A percentile compares a stretch with the other conserved stretches of the same genome.
These are phyloP conservation scores for Akanthomyces muscarius DNA, from an alignment of 2,329 filamentous ascomycete species.

Conservation along the genomic window DNA sequence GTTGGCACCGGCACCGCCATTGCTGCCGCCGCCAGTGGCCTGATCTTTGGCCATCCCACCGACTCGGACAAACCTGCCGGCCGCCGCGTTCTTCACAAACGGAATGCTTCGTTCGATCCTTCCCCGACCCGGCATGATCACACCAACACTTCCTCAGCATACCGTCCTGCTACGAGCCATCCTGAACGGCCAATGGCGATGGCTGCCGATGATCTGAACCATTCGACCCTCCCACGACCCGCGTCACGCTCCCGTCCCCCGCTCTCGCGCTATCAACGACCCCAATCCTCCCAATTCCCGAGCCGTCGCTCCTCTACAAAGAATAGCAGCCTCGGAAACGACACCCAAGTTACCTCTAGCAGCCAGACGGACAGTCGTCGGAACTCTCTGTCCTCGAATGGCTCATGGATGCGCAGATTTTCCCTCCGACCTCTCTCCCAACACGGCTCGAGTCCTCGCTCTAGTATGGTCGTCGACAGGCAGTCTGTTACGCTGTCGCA, in stretches of 20 bases:
- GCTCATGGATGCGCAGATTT: slow-evolving; percentile 70
- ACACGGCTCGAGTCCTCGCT: slow-evolving; percentile 60
- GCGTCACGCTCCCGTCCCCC: slow-evolving; percentile 34
- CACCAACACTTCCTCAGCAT: background rate
- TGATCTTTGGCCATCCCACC: slow-evolving; percentile 54
- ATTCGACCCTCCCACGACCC: slow-evolving; percentile 26
- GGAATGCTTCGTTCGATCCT: slow-evolving; percentile 17
- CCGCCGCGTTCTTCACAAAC: slow-evolving; percentile 21
- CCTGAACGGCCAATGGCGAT: slow-evolving; percentile 2
- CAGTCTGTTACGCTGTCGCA: slow-evolving; percentile 63
- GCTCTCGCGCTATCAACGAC: slow-evolving; percentile 35
- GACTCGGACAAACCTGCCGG: slow-evolving; percentile 35
- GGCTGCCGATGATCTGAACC: slow-evolving; percentile 1
- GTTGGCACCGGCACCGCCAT: slow-evolving; percentile 59
- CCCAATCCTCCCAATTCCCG: slow-evolving; percentile 35
- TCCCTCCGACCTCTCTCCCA: slow-evolving; percentile 63
- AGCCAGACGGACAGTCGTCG: slow-evolving; percentile 39
- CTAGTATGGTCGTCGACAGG: slow-evolving; percentile 62
- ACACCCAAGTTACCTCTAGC: background rate
- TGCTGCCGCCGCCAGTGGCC: slow-evolving; percentile 55
- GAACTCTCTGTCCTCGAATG: slow-evolving; percentile 57
- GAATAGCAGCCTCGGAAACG: slow-evolving; percentile 3
- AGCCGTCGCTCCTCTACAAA: background rate
- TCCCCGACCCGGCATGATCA: slow-evolving; percentile 17
- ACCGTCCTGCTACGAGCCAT: slow-evolving; percentile 7